A percentile compares a stretch with the other conserved stretches of the same genome.
Conservation (phyloP, 2,329 filamentous ascomycete genomes). For the Fusarium xyrophilum region DNA sequence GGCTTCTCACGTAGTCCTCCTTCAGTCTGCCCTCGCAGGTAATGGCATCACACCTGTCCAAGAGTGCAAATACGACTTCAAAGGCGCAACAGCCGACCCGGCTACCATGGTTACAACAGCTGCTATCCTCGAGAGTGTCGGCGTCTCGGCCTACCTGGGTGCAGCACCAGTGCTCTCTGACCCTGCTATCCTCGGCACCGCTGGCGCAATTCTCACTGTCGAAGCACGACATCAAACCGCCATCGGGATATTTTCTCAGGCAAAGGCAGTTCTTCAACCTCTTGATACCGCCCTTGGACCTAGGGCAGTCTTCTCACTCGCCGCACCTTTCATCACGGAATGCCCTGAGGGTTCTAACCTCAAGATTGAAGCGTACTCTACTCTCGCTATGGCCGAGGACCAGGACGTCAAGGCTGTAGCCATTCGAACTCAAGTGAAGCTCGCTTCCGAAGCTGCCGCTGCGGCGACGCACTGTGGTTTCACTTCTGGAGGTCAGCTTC, state of each 20-base stretch:
- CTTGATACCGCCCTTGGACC: constrained; percentile 75
- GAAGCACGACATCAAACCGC: constrained; percentile 78
- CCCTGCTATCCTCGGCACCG: constrained; percentile 67
- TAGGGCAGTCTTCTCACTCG: constrained; percentile 74
- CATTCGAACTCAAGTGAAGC: constrained; percentile 42
- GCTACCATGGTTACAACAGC: constrained; percentile 73
- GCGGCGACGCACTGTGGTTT: constrained; percentile 70
- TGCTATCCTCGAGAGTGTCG: constrained; percentile 73
- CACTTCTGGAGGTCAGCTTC: constrained; percentile 63
- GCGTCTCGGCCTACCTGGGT: constrained; percentile 76
- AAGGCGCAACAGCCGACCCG: constrained; percentile 72
- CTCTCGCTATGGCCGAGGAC: constrained; percentile 58
- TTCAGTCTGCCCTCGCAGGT: constrained; percentile 56
- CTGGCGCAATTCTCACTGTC: constrained; percentile 74
- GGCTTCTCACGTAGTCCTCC: constrained; percentile 51
- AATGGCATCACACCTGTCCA: constrained; percentile 70
- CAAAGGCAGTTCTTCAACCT: constrained; percentile 68
- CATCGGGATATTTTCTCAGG: constrained; percentile 66
- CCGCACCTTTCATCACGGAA: constrained; percentile 73
- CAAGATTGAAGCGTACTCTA: constrained; percentile 66
- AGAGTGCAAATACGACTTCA: constrained; percentile 76
- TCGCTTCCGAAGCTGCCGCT: constrained; percentile 59
- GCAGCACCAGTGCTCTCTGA: constrained; percentile 70
- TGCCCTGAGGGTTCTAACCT: constrained; percentile 72
- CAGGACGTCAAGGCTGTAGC: constrained; percentile 50